Evolutionary conservation across 2,329 filamentous ascomycete species (phyloP).

Genomic region (Scedosporium minutisporum): DNA sequence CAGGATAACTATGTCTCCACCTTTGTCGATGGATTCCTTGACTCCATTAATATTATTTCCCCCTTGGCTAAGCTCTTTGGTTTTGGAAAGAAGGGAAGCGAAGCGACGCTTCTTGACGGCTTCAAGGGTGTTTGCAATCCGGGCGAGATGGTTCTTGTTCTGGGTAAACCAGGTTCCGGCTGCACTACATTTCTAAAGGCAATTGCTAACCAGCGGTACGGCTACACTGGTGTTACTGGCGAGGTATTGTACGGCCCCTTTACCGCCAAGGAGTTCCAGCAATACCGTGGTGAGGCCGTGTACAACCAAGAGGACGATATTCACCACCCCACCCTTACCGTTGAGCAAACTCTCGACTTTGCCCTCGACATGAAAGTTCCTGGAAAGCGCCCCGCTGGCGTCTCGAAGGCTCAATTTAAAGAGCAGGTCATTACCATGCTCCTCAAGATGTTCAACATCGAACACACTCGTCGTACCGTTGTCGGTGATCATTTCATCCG

Average conservation of each 20-base stretch:
- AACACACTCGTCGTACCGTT: constrained; percentile 75
- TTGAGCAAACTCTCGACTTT: constrained; percentile 78
- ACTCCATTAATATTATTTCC: constrained; percentile 65
- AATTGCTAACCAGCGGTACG: constrained; percentile 55
- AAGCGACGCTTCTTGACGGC: constrained; percentile 63
- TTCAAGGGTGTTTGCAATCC: constrained; percentile 65
- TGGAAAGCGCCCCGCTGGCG: constrained; percentile 64
- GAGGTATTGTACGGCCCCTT: constrained; percentile 73
- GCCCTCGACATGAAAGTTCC: constrained; percentile 79
- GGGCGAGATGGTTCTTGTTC: constrained; percentile 80
- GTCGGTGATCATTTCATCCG: constrained; percentile 76
- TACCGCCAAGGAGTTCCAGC: constrained; percentile 57
- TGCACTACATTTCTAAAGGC: constrained; percentile 62
- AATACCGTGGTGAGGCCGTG: constrained; percentile 69
- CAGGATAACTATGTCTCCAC: constrained; percentile 63
- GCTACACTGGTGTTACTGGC: constrained; percentile 48
- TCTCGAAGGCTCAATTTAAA: constrained; percentile 67
- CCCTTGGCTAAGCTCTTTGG: constrained; percentile 57
- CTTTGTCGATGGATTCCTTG: constrained; percentile 67
- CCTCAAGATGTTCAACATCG: constrained; percentile 88
- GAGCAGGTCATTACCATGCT: constrained; percentile 63
- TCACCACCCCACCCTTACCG: constrained; percentile 76
- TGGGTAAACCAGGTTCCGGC: constrained; percentile 66
- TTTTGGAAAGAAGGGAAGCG: constrained; percentile 54
- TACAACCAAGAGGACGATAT: constrained; percentile 85